A percentile compares a stretch with the other conserved stretches of the same genome.
Conservation (phyloP, 768 basidiomycete species). For the Termitomyces sp. region DNA sequence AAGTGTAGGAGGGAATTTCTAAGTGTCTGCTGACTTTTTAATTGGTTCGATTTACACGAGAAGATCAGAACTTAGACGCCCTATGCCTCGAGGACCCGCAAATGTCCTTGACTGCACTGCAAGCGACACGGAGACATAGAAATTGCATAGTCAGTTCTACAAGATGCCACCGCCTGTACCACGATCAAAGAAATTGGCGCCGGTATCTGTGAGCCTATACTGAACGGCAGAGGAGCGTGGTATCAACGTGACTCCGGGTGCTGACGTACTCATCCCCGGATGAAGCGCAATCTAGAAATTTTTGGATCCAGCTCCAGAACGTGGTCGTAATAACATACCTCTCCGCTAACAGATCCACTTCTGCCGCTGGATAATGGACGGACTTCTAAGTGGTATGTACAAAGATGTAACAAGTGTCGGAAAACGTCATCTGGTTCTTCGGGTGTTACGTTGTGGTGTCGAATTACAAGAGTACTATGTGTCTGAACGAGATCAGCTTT, state of each 20-base stretch:
- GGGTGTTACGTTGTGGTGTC: slow-evolving; percentile 57
- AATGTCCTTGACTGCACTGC: background rate
- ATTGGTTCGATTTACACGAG: background rate
- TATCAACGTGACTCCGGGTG: slow-evolving; percentile 34
- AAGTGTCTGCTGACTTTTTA: background rate
- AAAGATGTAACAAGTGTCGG: slow-evolving; percentile 53
- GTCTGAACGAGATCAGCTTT: slow-evolving; percentile 28
- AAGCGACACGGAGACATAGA: background rate
- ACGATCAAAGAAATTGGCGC: slow-evolving; percentile 65
- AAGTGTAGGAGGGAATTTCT: background rate
- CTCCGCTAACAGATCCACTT: slow-evolving; percentile 75
- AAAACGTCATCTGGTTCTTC: slow-evolving; percentile 58
- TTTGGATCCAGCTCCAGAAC: background rate
- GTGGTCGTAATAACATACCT: slow-evolving; percentile 35
- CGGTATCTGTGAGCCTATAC: slow-evolving; percentile 64
- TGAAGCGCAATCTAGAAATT: slow-evolving; percentile 56
- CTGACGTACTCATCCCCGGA: slow-evolving; percentile 37
- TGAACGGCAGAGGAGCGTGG: slow-evolving; percentile 57
- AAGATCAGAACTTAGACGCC: background rate
- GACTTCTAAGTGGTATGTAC: slow-evolving; percentile 68
- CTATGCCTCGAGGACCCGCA: background rate
- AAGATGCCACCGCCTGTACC: slow-evolving; percentile 66
- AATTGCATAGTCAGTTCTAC: slow-evolving; percentile 1
- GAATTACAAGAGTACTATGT: slow-evolving; percentile 51
- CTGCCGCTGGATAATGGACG: slow-evolving; percentile 66